Evolutionary conservation across 2,329 filamentous ascomycete species (phyloP), one percentile per base, ranked within the genome.

Genomic region (Epichloe scottii): DNA sequence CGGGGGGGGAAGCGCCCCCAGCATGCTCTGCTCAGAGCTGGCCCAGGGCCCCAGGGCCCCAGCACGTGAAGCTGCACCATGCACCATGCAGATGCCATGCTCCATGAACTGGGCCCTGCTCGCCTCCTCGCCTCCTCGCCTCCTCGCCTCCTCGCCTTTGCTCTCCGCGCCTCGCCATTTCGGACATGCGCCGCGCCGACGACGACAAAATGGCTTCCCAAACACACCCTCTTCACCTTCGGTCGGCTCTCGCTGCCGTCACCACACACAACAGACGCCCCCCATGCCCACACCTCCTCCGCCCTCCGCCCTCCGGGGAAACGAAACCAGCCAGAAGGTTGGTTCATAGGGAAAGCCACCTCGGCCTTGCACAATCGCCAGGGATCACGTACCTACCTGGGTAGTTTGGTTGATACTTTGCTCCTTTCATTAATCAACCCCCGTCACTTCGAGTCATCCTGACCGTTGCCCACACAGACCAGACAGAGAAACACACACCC

Each of bases 121-220:
- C 26, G 26, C 26, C 26, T 26, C 7, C 8, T 10, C 8, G 26
- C 8, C 26, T 30, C 3, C 26, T 30, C 26, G 26, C 26, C 26
- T 30, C 2, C 2, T 26, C 26, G 26, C 26, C 8, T 26, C 23
- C 23, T 21, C 23, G 23, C 23, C 23, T 23, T 23, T 26, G 26
- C 26, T 26, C 7, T 26, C 40, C 33, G 19, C 17, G 12, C 42
- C 42, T 52, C 51, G 46, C 46, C 37, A 49, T 52, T 43, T 49
- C 51, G 51, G 51, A 52, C 46, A 52, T 49, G 41, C 41, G 30
- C 51, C 40, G 34, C 42, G 40, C 51, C 51, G 51, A 52, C 51
- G 15, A 11, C 51, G 46, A 49, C 46, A 21, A 12, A 34, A 14
- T 38, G 35, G 35, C 35, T 41, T 11, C 21, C 17, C 21, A 40